Evolutionary conservation across 1,284 basidiomycete genomes (phyloP).

Genomic region (Marasmius sp.): DNA sequence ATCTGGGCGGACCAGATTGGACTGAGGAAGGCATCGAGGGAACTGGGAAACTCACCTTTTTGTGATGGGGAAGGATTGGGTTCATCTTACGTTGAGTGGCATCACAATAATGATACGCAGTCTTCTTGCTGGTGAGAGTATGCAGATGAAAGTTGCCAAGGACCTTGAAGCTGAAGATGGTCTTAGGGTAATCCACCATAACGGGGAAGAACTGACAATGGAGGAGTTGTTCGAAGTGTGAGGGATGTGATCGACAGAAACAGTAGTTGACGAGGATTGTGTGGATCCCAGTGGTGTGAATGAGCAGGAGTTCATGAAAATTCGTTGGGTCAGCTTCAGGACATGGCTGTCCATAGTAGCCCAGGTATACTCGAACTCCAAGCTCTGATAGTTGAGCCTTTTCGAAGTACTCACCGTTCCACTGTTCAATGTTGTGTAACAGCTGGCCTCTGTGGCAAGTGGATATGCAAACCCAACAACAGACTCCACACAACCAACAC

Average conservation of each 20-base stretch:
- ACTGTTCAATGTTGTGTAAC: constrained; percentile 20
- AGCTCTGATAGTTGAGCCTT: constrained; percentile 4
- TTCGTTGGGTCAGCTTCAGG: background rate
- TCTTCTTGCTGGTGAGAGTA: constrained; percentile 25
- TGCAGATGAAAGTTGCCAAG: constrained; percentile 27
- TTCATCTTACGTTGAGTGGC: constrained; percentile 23
- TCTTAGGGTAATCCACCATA: constrained; percentile 19
- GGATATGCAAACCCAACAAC: constrained; percentile 17
- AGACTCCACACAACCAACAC: constrained; percentile 15
- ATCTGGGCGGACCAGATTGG: too few relatives aligned
- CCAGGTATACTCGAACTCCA: constrained; percentile 3
- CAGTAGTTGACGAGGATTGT: constrained; percentile 17
- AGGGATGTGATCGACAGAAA: constrained; percentile 8
- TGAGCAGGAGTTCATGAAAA: constrained; percentile 5
- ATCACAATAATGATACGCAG: constrained; percentile 22
- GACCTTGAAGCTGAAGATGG: constrained; percentile 28
- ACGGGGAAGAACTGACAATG: constrained; percentile 22
- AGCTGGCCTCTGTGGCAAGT: constrained; percentile 13
- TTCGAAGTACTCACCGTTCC: constrained; percentile 18
- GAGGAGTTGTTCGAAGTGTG: constrained; percentile 10
- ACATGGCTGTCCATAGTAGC: constrained; percentile 10
- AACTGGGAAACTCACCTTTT: constrained; percentile 20
- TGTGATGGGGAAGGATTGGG: constrained; percentile 18
- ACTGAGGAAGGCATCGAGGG: too few relatives aligned
- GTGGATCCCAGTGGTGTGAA: constrained; percentile 25